These are phyloP conservation scores for Leccinellum albellum DNA, from an alignment of 768 basidiomycete genomes.

Conservation along the genomic window DNA sequence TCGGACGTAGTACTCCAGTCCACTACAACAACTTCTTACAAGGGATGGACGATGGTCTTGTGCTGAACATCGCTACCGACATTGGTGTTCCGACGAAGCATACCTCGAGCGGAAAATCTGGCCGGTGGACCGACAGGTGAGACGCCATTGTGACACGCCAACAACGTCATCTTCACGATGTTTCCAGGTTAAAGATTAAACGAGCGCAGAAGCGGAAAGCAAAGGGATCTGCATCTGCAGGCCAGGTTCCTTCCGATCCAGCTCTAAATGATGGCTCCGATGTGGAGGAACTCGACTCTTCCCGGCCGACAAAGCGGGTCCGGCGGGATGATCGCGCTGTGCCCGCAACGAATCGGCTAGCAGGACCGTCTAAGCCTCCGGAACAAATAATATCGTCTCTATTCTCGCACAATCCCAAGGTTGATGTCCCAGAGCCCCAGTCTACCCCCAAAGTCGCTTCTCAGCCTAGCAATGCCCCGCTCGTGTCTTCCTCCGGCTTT, in stretches of 20 bases:
- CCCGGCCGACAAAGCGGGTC: slow-evolving; percentile 47
- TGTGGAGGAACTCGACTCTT: slow-evolving; percentile 15
- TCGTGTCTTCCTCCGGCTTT: slow-evolving; percentile 74
- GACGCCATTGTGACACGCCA: slow-evolving; percentile 13
- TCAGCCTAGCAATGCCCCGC: slow-evolving; percentile 80
- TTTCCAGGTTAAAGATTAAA: slow-evolving; percentile 66
- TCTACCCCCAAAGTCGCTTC: slow-evolving; percentile 25
- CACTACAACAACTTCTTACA: not conserved
- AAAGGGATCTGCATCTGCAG: slow-evolving; percentile 25
- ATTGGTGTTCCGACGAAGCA: slow-evolving; percentile 28
- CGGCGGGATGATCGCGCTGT: slow-evolving; percentile 29
- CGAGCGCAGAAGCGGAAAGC: slow-evolving; percentile 61
- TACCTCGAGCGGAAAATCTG: slow-evolving; percentile 46
- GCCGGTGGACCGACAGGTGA: slow-evolving; percentile 78
- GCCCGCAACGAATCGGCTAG: slow-evolving; percentile 11
- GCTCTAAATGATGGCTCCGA: slow-evolving; percentile 18
- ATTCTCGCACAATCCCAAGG: slow-evolving; percentile 78
- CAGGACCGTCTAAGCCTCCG: slow-evolving; percentile 28
- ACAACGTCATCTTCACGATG: not conserved
- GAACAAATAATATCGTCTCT: slow-evolving; percentile 83
- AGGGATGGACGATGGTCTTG: slow-evolving; percentile 67
- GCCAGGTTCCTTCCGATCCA: slow-evolving; percentile 12
- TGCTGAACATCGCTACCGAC: slow-evolving; percentile 64
- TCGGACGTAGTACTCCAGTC: too few relatives aligned
- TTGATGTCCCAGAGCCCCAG: slow-evolving; percentile 40